These are phyloP conservation scores for Cadophora malorum DNA, from an alignment of 2,329 filamentous ascomycete species.

Conservation along the genomic window DNA sequence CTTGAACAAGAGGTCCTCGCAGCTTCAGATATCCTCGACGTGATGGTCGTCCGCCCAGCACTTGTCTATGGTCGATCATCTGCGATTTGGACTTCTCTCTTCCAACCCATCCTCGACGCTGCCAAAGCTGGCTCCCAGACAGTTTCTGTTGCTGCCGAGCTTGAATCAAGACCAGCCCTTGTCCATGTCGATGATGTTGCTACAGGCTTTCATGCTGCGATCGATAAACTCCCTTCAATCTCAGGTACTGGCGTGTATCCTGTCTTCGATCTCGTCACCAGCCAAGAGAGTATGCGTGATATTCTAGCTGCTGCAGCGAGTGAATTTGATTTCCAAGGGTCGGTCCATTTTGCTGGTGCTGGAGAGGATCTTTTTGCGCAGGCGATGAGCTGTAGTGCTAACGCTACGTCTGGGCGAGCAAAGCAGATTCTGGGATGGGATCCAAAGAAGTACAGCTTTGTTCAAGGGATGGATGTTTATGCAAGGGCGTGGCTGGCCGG, in stretches of 20 bases:
- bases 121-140: constrained; percentile 31
- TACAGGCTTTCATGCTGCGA: constrained; percentile 43
- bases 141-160: constrained; percentile 38
- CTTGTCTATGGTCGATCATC: constrained; percentile 48
- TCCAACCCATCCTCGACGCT: constrained; percentile 41
- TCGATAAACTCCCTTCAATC: constrained; percentile 46
- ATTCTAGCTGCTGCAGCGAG: constrained; percentile 42
- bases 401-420: constrained; percentile 41
- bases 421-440: constrained; percentile 46
- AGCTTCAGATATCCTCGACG: constrained; percentile 44
- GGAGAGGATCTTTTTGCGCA: constrained; percentile 40
- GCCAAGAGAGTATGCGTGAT: constrained; percentile 44
- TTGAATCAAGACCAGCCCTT: constrained; percentile 38
- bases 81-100: constrained; percentile 43
- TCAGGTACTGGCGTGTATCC: constrained; percentile 44
- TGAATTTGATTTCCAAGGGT: constrained; percentile 40
- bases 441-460: constrained; percentile 42
- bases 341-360: constrained; percentile 40
- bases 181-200: constrained; percentile 50
- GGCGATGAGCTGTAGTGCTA: constrained; percentile 39
- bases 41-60: constrained; percentile 45
- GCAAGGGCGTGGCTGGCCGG: constrained; percentile 26
- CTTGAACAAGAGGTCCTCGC: constrained; percentile 46
- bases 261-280: constrained; percentile 48
- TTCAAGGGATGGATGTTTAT: constrained; percentile 36